phyloP scores from a whole-genome alignment of 75 land plant species.

The Larix kaempferi region DNA sequence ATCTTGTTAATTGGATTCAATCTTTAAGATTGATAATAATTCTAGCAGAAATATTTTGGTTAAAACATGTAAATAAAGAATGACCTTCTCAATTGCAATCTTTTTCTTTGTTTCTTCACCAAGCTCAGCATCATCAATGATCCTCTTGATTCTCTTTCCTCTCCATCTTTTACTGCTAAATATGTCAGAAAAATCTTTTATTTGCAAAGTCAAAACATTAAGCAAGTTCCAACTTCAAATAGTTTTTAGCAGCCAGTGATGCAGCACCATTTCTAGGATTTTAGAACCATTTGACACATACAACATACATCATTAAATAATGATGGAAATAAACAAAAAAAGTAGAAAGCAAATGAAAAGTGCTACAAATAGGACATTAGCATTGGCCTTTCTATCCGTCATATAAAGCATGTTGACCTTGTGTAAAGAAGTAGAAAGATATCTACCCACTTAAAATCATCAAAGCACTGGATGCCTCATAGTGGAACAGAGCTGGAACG shows the following conservation, averaged over 20 bases:
- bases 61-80: not conserved
- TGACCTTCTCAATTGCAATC: constrained; percentile 90
- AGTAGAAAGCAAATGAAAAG: no score
- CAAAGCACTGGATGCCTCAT: no score
- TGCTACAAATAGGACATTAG: no score
- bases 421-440: no score
- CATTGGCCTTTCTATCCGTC: no score
- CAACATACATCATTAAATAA: not conserved
- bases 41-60: not conserved
- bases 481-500: no score
- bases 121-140: constrained; percentile 86
- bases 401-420: no score
- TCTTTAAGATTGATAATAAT: no score
- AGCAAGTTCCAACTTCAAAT: no score
- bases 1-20: not conserved
- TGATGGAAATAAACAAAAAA: no score
- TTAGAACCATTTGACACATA: not conserved
- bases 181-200: not conserved
- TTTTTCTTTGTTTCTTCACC: constrained; percentile 80
- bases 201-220: no score
- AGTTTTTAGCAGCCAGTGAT: not conserved
- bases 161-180: constrained; percentile 20
- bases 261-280: not conserved
- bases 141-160: constrained; percentile 67
- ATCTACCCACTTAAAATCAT: no score